A percentile compares a stretch with the other conserved stretches of the same genome.
Evolutionary conservation across 192 early-diverging fungal genomes (phyloP).

Genomic region (Chytriomyces confervae): DNA sequence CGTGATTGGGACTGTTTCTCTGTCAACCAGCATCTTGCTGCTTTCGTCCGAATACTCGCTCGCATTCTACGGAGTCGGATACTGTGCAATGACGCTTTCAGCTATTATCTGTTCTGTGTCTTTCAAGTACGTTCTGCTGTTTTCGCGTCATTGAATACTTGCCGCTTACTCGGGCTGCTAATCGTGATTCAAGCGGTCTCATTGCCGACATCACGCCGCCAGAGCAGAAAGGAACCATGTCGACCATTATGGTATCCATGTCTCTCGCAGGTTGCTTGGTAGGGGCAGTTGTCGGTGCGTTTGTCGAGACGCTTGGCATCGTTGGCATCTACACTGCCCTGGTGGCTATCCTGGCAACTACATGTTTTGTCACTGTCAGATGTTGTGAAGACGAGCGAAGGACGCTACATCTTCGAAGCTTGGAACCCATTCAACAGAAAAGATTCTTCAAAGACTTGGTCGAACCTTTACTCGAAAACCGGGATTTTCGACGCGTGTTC

Average conservation of each 20-base stretch:
- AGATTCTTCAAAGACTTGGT: slow-evolving; percentile 38
- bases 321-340: slow-evolving; percentile 38
- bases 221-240: slow-evolving; percentile 46
- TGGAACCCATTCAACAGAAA: slow-evolving; percentile 38
- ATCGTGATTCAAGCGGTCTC: slow-evolving; percentile 19
- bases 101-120: slow-evolving; percentile 46
- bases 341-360: slow-evolving; percentile 19
- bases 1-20: slow-evolving; percentile 39
- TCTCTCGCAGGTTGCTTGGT: slow-evolving; percentile 47
- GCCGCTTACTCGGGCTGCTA: no score
- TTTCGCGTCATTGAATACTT: no score
- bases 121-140: slow-evolving; percentile 35
- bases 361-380: slow-evolving; percentile 14
- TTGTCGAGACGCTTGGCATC: slow-evolving; percentile 36
- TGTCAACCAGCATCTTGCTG: slow-evolving; percentile 40
- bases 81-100: slow-evolving; percentile 34
- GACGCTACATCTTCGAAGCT: slow-evolving; percentile 3
- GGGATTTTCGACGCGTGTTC: slow-evolving; percentile 55
- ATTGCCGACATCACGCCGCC: slow-evolving; percentile 50
- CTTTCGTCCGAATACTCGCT: slow-evolving; percentile 36
- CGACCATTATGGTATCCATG: slow-evolving; percentile 47
- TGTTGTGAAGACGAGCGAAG: background rate
- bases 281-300: slow-evolving; percentile 49
- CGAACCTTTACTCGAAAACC: slow-evolving; percentile 39
- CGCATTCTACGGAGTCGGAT: slow-evolving; percentile 41